These are phyloP conservation scores for Astrephomene gubernaculifera DNA, from an alignment of 139 green algal species.

Conservation along the genomic window DNA sequence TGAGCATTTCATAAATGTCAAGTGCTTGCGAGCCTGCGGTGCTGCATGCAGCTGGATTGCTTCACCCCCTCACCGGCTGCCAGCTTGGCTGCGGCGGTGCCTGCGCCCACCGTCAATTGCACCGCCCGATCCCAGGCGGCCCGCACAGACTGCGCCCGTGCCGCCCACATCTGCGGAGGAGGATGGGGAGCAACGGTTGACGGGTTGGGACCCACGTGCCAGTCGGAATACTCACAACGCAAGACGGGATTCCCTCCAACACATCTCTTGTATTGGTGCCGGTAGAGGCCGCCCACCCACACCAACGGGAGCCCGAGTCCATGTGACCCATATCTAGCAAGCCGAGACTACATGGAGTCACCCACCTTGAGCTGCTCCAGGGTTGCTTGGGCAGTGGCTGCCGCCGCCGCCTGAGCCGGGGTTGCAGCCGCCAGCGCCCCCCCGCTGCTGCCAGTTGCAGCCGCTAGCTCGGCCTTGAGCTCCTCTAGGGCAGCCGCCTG, in stretches of 20 bases:
- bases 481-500: conserved; percentile 3
- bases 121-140: neutral
- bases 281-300: too few relatives aligned
- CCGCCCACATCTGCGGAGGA: conserved; percentile 16
- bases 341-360: neutral
- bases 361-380: conserved; percentile 24
- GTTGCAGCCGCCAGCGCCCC: neutral
- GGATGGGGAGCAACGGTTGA: too few relatives aligned
- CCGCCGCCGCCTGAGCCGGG: neutral
- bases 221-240: too few relatives aligned
- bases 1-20: too few relatives aligned
- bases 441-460: too few relatives aligned
- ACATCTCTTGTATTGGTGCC: too few relatives aligned
- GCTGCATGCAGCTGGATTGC: too few relatives aligned
- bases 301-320: too few relatives aligned
- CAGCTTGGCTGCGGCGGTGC: neutral
- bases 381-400: neutral
- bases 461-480: conserved; percentile 1
- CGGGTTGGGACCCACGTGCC: too few relatives aligned
- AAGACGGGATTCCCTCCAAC: too few relatives aligned
- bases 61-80: too few relatives aligned
- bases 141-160: neutral
- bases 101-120: conserved; percentile 14
- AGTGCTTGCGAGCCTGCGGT: too few relatives aligned
- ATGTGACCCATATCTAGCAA: neutral